Percentiles rank a stretch among this genome's conserved stretches.
phyloP scores from a whole-genome alignment of 129 eudicot species.

The Flaveria sonorensis region DNA sequence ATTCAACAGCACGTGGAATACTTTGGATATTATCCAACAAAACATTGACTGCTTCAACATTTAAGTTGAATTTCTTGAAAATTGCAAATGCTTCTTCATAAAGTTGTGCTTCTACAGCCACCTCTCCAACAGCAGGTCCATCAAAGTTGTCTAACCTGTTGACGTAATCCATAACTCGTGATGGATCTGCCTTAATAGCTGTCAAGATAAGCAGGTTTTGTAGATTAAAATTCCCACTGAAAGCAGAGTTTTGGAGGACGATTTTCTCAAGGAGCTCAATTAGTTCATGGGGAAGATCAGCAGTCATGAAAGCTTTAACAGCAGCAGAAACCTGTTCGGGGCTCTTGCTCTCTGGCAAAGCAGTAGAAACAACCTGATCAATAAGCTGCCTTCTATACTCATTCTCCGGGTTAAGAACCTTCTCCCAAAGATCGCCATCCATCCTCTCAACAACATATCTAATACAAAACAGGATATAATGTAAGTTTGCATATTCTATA shows the following conservation, averaged over 20 bases:
- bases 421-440: constrained; percentile 99
- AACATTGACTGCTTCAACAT: constrained; percentile 96
- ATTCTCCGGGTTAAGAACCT: constrained; percentile 93
- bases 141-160: constrained; percentile 95
- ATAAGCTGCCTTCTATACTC: constrained; percentile 94
- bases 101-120: constrained; percentile 94
- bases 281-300: constrained; percentile 97
- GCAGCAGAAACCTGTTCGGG: constrained; percentile 99
- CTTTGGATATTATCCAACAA: constrained; percentile 79
- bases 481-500: background rate
- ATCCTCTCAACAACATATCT: constrained; percentile 98
- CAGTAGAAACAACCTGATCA: constrained; percentile 97
- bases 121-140: constrained; percentile 99
- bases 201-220: constrained; percentile 95
- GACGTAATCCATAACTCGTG: constrained; percentile 93
- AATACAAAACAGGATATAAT: constrained; percentile 6
- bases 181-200: constrained; percentile 95
- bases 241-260: constrained; percentile 97
- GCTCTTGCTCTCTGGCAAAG: constrained; percentile 97
- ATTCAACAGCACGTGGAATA: constrained; percentile 92
- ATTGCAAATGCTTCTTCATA: constrained; percentile 97
- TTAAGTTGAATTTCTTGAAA: constrained; percentile 92
- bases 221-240: constrained; percentile 95
- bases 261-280: constrained; percentile 99
- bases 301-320: constrained; percentile 98